Percentiles rank a stretch among this genome's conserved stretches.
Conservation (phyloP, 169 alveolate species). For the Plasmodium blacklocki region DNA sequence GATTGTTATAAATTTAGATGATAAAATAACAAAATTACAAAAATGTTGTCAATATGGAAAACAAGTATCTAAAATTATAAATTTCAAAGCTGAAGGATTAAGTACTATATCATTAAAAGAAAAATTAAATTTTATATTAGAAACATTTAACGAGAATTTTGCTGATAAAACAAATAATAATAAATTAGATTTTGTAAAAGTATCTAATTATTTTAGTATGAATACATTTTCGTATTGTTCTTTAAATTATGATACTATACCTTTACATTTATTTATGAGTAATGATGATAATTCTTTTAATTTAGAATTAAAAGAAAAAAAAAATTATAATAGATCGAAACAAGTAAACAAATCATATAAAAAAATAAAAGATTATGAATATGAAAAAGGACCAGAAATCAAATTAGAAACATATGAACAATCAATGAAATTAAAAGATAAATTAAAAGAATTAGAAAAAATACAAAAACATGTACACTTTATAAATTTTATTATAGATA, state of each 20-base stretch:
- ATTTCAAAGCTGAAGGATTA: slow-evolving; percentile 67
- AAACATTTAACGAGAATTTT: slow-evolving; percentile 21
- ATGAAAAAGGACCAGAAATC: slow-evolving; percentile 40
- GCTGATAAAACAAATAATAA: neutral
- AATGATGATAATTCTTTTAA: slow-evolving; percentile 1
- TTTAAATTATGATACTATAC: slow-evolving; percentile 47
- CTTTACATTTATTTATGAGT: slow-evolving; percentile 25
- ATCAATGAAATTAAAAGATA: slow-evolving; percentile 62
- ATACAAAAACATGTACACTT: slow-evolving; percentile 43
- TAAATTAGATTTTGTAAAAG: slow-evolving; percentile 15
- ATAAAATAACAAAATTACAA: slow-evolving; percentile 40
- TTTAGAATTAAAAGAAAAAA: slow-evolving; percentile 29
- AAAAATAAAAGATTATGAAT: slow-evolving; percentile 34
- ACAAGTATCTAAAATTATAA: slow-evolving; percentile 36
- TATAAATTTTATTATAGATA: slow-evolving; percentile 82
- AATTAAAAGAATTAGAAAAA: slow-evolving; percentile 40
- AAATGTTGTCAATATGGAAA: slow-evolving; percentile 71
- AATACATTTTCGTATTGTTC: slow-evolving; percentile 31
- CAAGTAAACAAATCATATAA: slow-evolving; percentile 15
- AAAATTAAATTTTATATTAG: slow-evolving; percentile 25
- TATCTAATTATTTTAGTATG: slow-evolving; percentile 36
- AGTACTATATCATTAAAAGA: slow-evolving; percentile 39
- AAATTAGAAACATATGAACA: slow-evolving; percentile 67
- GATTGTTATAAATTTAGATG: slow-evolving; percentile 17
- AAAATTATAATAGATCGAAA: slow-evolving; percentile 17